These are phyloP conservation scores for Dentipellis fragilis DNA, from an alignment of 768 basidiomycete genomes.

Conservation along the genomic window DNA sequence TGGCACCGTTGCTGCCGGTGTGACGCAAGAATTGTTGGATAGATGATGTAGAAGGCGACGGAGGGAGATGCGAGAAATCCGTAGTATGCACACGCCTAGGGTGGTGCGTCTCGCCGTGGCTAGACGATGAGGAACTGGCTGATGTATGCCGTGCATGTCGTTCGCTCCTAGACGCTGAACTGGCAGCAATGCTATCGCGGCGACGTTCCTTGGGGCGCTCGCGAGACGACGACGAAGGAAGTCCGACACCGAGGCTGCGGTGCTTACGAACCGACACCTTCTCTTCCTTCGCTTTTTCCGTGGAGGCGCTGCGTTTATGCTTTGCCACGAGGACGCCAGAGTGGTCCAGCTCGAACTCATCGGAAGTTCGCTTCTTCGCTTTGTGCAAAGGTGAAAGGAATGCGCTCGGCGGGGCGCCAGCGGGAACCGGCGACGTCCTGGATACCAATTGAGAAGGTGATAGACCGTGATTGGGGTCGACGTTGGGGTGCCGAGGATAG, in stretches of 20 bases:
- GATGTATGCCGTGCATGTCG: conserved; percentile 59
- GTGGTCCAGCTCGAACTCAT: conserved; percentile 23
- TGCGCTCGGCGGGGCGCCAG: conserved; percentile 8
- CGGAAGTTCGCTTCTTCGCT: conserved; percentile 22
- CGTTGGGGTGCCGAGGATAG: conserved; percentile 56
- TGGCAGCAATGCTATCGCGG: conserved; percentile 21
- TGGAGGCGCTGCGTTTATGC: conserved; percentile 10
- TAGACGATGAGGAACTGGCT: conserved; percentile 57
- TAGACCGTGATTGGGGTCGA: no score
- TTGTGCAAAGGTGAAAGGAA: conserved; percentile 12
- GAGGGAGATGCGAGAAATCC: conserved; percentile 85
- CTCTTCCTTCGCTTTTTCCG: conserved; percentile 34
- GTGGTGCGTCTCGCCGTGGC: conserved; percentile 35
- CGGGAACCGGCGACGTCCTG: neutral
- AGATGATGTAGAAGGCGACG: conserved; percentile 84
- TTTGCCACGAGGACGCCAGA: conserved; percentile 12
- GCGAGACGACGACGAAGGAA: conserved; percentile 21
- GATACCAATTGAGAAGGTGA: conserved; percentile 11
- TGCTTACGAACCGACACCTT: conserved; percentile 9
- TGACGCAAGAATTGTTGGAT: conserved; percentile 76
- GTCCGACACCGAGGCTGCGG: conserved; percentile 13
- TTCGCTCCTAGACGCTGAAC: conserved; percentile 8
- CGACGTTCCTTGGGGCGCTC: conserved; percentile 39
- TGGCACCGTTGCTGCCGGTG: conserved; percentile 30
- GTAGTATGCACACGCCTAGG: conserved; percentile 56